Conservation (phyloP, 495 filamentous ascomycete genomes). For the Aspergillus ellipticus region DNA sequence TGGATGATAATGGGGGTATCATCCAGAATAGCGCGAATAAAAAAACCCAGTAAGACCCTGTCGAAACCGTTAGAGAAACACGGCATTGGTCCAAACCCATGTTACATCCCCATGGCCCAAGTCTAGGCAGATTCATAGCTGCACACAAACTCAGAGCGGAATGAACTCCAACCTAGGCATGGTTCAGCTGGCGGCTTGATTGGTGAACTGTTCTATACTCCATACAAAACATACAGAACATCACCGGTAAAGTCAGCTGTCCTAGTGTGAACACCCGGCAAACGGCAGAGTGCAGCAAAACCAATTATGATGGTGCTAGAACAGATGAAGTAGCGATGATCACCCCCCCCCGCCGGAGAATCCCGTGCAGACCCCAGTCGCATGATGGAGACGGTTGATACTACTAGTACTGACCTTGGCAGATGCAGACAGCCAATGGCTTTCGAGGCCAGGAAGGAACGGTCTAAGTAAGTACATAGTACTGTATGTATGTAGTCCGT, state of each 20-base stretch:
- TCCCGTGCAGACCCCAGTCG: slow-evolving; percentile 39
- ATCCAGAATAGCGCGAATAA: slow-evolving; percentile 13
- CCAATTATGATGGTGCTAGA: slow-evolving; percentile 41
- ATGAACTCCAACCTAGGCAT: slow-evolving; percentile 19
- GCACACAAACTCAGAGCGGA: slow-evolving; percentile 28
- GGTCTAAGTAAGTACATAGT: too few species aligned
- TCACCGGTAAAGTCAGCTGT: slow-evolving; percentile 35
- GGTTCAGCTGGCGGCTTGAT: slow-evolving; percentile 10
- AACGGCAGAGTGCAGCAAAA: slow-evolving; percentile 39
- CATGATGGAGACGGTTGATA: slow-evolving; percentile 35
- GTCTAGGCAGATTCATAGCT: slow-evolving; percentile 19
- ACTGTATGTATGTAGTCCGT: background rate
- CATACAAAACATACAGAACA: slow-evolving; percentile 25
- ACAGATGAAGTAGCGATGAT: slow-evolving; percentile 34
- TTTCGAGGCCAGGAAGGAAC: slow-evolving; percentile 11
- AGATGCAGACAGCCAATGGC: slow-evolving; percentile 29
- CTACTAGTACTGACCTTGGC: slow-evolving; percentile 35
- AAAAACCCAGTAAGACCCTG: slow-evolving; percentile 15
- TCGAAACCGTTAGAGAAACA: slow-evolving; percentile 24
- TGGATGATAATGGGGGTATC: slow-evolving; percentile 28
- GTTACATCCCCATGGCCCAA: slow-evolving; percentile 30
- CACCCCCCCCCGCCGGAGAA: slow-evolving; percentile 30
- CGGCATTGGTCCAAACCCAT: slow-evolving; percentile 33
- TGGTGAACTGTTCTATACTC: slow-evolving; percentile 30
- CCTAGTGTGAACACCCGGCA: slow-evolving; percentile 36